phyloP scores from a whole-genome alignment of 495 filamentous ascomycete genomes.

The Penicillium paradoxum region DNA sequence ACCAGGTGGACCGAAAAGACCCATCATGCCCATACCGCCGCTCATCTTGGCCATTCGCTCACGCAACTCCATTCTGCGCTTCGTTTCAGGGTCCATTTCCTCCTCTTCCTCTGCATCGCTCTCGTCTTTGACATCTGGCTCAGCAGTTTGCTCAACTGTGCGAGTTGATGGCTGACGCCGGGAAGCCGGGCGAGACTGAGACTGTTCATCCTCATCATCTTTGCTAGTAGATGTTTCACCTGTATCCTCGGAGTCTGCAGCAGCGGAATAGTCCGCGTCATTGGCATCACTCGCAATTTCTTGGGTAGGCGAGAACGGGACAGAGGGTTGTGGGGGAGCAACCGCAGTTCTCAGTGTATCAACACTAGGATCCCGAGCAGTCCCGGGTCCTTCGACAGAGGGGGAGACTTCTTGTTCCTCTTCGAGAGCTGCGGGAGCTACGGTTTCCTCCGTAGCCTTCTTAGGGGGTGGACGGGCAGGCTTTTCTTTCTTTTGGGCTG shows the following conservation, averaged over 20 bases:
- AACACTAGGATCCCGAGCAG: constrained; percentile 50
- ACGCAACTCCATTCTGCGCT: constrained; percentile 80
- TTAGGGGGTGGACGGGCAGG: constrained; percentile 70
- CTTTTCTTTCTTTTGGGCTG: constrained; percentile 81
- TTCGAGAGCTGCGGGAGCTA: constrained; percentile 25
- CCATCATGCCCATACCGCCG: constrained; percentile 95
- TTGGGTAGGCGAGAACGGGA: constrained; percentile 41
- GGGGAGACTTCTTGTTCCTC: constrained; percentile 32
- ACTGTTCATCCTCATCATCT: constrained; percentile 64
- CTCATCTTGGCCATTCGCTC: constrained; percentile 98
- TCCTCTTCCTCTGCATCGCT: constrained; percentile 79
- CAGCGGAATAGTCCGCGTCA: constrained; percentile 85
- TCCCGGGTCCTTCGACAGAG: constrained; percentile 38
- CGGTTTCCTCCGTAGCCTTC: constrained; percentile 62
- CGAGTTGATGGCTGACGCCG: constrained; percentile 17
- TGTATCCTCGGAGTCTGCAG: constrained; percentile 78
- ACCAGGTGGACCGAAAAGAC: constrained; percentile 80
- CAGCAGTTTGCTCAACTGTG: constrained; percentile 15
- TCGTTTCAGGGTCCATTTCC: constrained; percentile 86
- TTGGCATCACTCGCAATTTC: constrained; percentile 71
- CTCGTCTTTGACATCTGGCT: constrained; percentile 49
- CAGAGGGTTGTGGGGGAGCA: constrained; percentile 39
- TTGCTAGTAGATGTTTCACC: constrained; percentile 69
- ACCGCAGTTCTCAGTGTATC: constrained; percentile 48
- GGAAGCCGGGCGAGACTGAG: constrained; percentile 14